These are phyloP conservation scores for Laburnicola sp. DNA, from an alignment of 2,329 filamentous ascomycete species.

Conservation along the genomic window DNA sequence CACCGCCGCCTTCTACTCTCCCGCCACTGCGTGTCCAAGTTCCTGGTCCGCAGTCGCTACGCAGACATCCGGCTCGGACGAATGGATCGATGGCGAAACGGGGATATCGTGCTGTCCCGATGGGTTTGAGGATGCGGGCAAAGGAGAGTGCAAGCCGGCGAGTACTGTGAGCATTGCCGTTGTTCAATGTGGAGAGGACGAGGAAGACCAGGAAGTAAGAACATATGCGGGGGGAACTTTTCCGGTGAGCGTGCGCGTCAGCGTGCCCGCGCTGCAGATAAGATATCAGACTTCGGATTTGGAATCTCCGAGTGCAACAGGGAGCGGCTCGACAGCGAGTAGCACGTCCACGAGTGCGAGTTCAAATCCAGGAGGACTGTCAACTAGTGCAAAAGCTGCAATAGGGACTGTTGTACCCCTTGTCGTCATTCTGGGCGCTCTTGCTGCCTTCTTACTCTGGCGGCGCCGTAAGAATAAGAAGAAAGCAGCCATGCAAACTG, in stretches of 20 bases:
- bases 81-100: constrained; percentile 25
- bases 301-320: constrained; percentile 7
- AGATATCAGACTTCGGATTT: constrained; percentile 20
- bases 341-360: not conserved
- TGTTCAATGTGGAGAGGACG: constrained; percentile 26
- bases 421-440: constrained; percentile 62
- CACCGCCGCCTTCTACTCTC: constrained; percentile 25
- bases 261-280: constrained; percentile 21
- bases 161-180: constrained; percentile 16
- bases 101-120: constrained; percentile 30
- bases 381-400: constrained; percentile 71
- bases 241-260: constrained; percentile 16
- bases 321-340: not conserved
- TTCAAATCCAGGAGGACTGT: constrained; percentile 50
- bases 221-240: constrained; percentile 17
- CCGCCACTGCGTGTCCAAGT: constrained; percentile 26
- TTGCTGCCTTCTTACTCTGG: constrained; percentile 24
- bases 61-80: constrained; percentile 14
- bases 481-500: not conserved
- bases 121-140: constrained; percentile 21
- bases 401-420: constrained; percentile 91
- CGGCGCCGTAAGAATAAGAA: constrained; percentile 17
- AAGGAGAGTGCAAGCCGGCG: constrained; percentile 17
- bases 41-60: constrained; percentile 27
- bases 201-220: constrained; percentile 22